Conservation (phyloP, 345 rosid genomes). For the Hypericum androsaemum region DNA sequence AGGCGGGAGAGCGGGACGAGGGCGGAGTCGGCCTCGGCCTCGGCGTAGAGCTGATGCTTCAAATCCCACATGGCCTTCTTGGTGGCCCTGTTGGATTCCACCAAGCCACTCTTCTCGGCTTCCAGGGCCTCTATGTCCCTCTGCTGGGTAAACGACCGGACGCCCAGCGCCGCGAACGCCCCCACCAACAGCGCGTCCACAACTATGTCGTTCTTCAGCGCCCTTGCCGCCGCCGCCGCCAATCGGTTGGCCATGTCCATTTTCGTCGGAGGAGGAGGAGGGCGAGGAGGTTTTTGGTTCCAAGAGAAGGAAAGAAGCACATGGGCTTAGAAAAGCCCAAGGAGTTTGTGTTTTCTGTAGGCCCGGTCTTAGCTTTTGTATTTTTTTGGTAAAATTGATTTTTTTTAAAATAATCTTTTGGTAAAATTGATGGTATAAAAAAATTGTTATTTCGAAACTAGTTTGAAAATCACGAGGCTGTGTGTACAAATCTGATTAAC, state of each 20-base stretch:
- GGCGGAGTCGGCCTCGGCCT: slow-evolving; percentile 43
- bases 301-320: too few species aligned
- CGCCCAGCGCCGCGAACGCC: slow-evolving; percentile 37
- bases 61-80: slow-evolving; percentile 69
- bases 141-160: slow-evolving; percentile 59
- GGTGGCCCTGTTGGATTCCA: slow-evolving; percentile 45
- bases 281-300: too few species aligned
- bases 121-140: slow-evolving; percentile 46
- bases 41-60: slow-evolving; percentile 83
- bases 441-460: too few species aligned
- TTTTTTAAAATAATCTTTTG: too few species aligned
- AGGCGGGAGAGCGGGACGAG: slow-evolving; percentile 59
- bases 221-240: slow-evolving; percentile 12
- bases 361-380: too few species aligned
- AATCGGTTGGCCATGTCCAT: slow-evolving; percentile 3
- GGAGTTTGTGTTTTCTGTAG: too few species aligned
- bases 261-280: too few species aligned
- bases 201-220: slow-evolving; percentile 50
- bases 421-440: too few species aligned
- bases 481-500: too few species aligned
- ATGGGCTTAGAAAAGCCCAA: too few species aligned
- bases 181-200: slow-evolving; percentile 45
- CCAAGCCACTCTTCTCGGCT: slow-evolving; percentile 44
- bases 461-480: too few species aligned
- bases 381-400: too few species aligned